These are phyloP conservation scores for Pyrus betulifolia DNA, from an alignment of 306 rosid species.

Conservation along the genomic window DNA sequence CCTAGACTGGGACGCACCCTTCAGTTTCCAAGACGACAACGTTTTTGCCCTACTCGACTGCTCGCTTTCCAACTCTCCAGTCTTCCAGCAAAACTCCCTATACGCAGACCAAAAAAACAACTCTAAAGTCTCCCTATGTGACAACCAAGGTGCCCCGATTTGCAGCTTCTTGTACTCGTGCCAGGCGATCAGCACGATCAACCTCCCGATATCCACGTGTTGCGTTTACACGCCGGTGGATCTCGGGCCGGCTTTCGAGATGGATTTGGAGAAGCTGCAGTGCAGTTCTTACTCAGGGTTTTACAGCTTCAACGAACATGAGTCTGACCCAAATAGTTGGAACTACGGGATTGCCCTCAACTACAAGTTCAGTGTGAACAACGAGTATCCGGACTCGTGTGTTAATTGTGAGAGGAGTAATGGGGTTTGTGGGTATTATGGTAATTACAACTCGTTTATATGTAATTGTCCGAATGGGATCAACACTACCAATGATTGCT, in stretches of 20 bases:
- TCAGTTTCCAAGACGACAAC: conserved; percentile 48
- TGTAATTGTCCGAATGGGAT: conserved; percentile 78
- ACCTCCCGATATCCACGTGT: conserved; percentile 58
- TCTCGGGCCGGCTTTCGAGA: conserved; percentile 70
- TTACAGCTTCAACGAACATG: conserved; percentile 59
- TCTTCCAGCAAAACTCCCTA: conserved; percentile 16
- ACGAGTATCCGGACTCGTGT: conserved; percentile 70
- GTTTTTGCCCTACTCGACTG: conserved; percentile 63
- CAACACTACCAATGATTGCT: conserved; percentile 59
- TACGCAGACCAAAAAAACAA: conserved; percentile 26
- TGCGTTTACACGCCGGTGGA: conserved; percentile 80
- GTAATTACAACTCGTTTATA: conserved; percentile 39
- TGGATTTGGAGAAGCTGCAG: conserved; percentile 74
- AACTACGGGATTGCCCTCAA: conserved; percentile 73
- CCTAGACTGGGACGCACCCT: conserved; percentile 70
- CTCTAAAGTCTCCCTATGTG: conserved; percentile 38
- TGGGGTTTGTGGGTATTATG: conserved; percentile 59
- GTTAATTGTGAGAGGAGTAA: conserved; percentile 51
- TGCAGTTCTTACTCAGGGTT: conserved; percentile 75
- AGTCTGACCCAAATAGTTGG: conserved; percentile 70
- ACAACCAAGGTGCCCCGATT: conserved; percentile 34
- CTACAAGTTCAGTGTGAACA: conserved; percentile 62
- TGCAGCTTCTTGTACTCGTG: conserved; percentile 62
- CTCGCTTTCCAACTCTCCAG: conserved; percentile 15
- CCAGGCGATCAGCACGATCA: conserved; percentile 48